phyloP scores from a whole-genome alignment of 192 early-diverging fungal genomes.

The Coemansia sp. region DNA sequence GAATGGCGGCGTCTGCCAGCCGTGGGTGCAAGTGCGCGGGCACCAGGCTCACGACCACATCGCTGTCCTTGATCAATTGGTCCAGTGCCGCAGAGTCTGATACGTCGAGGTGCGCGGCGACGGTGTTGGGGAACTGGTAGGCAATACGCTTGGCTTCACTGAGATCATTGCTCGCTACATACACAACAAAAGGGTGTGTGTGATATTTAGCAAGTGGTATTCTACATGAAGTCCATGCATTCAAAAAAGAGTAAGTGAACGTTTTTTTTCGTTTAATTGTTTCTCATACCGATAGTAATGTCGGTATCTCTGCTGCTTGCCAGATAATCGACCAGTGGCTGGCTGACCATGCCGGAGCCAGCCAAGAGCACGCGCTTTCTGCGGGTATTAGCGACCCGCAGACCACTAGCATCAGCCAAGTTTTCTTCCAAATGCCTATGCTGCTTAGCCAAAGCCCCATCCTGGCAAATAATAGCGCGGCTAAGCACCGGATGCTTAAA shows the following conservation, averaged over 20 bases:
- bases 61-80: constrained; percentile 65
- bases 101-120: constrained; percentile 71
- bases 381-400: constrained; percentile 39
- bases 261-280: not conserved
- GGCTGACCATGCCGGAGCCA: constrained; percentile 90
- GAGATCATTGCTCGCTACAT: constrained; percentile 79
- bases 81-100: constrained; percentile 59
- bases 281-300: constrained; percentile 45
- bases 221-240: not conserved
- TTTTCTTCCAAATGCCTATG: constrained; percentile 58
- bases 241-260: not conserved
- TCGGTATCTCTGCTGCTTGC: constrained; percentile 53
- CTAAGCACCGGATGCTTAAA: constrained; percentile 67
- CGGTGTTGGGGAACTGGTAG: constrained; percentile 58
- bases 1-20: constrained; percentile 64
- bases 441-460: constrained; percentile 61
- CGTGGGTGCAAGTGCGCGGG: constrained; percentile 73
- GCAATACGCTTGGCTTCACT: constrained; percentile 72
- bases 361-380: constrained; percentile 68
- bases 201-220: constrained; percentile 38
- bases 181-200: constrained; percentile 45
- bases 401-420: constrained; percentile 31
- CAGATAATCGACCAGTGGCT: constrained; percentile 88
- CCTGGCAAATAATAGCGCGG: constrained; percentile 73
- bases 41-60: constrained; percentile 89